These are phyloP conservation scores for Fusarium euwallaceae DNA, from an alignment of 2,329 filamentous ascomycete species.

Conservation along the genomic window DNA sequence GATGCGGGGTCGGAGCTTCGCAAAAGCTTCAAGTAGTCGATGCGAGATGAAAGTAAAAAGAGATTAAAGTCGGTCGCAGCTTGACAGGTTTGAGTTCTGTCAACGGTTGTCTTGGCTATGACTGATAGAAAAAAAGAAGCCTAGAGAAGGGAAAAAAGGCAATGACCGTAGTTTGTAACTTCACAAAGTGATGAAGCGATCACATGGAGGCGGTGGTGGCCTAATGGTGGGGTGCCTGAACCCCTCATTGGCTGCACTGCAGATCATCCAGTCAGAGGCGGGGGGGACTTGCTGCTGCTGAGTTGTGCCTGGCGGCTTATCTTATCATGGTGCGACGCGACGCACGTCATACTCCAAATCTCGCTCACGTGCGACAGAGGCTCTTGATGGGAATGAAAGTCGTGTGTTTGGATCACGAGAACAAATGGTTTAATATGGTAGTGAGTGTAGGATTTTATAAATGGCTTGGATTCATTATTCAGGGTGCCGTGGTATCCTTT, in stretches of 20 bases:
- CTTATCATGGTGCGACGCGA: conserved; percentile 25
- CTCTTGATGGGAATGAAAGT: too few relatives aligned
- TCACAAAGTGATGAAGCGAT: conserved; percentile 43
- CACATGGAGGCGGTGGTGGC: conserved; percentile 47
- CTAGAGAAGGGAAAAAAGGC: conserved; percentile 1
- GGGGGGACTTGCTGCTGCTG: neutral
- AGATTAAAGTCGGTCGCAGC: neutral
- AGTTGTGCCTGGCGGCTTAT: conserved; percentile 21
- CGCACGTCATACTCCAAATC: conserved; percentile 33
- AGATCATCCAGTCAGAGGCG: conserved; percentile 15
- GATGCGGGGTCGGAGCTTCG: conserved; percentile 32
- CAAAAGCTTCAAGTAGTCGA: neutral
- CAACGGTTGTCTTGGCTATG: conserved; percentile 20
- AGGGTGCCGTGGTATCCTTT: too few relatives aligned
- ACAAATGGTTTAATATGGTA: too few relatives aligned
- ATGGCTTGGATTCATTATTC: too few relatives aligned
- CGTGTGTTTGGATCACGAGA: too few relatives aligned
- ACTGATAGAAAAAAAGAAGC: conserved; percentile 24
- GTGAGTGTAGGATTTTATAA: too few relatives aligned
- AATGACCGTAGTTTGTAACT: conserved; percentile 6
- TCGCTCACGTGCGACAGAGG: conserved; percentile 28
- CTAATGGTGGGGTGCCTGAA: conserved; percentile 30
- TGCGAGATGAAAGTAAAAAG: neutral
- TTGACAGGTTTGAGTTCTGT: neutral
- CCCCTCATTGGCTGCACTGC: conserved; percentile 38